Evolutionary conservation across 148 eudicot species (phyloP).

Genomic region (Chenopodium album): DNA sequence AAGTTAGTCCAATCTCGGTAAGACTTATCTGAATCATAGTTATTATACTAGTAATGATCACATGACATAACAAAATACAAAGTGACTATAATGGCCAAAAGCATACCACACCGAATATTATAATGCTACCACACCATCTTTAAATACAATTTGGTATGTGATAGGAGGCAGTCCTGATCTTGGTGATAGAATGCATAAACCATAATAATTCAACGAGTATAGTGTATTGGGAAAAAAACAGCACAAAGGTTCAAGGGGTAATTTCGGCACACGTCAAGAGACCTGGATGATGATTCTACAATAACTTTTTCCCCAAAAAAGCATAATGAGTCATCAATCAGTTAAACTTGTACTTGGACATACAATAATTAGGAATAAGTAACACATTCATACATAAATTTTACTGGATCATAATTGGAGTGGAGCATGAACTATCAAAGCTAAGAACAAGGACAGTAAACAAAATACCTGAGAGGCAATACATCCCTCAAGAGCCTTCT

Average conservation of each 20-base stretch:
- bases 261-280: background rate
- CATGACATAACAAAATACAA: background rate
- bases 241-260: background rate
- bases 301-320: background rate
- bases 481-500: slow-evolving; percentile 71
- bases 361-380: background rate
- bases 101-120: background rate
- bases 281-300: background rate
- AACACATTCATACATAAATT: background rate
- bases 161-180: background rate
- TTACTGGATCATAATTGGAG: background rate
- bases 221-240: background rate
- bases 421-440: background rate
- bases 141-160: background rate
- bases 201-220: background rate
- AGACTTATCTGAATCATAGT: background rate
- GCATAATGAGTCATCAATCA: background rate
- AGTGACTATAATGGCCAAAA: no score
- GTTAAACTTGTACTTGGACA: background rate
- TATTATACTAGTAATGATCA: background rate
- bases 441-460: background rate
- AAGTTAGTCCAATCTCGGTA: no score
- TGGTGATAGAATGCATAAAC: background rate
- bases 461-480: slow-evolving; percentile 52
- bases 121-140: background rate